These are phyloP conservation scores for Chamaecrista fasciculata DNA, from an alignment of 306 rosid species.

Conservation along the genomic window DNA sequence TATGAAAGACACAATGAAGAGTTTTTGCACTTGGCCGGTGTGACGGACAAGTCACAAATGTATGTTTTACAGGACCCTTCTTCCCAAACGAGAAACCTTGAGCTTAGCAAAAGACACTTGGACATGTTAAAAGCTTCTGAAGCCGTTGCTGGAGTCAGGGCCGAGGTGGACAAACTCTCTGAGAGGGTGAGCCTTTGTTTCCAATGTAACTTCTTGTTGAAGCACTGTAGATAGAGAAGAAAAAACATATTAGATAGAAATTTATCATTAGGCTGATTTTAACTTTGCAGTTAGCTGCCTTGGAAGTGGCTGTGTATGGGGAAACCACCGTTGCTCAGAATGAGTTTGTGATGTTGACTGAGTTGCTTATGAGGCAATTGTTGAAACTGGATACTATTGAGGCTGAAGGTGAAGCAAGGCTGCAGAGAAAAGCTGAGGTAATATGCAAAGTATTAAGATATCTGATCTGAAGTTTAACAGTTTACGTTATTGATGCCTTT, in stretches of 20 bases:
- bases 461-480: conserved; percentile 4
- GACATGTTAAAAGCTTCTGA: conserved; percentile 51
- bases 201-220: not conserved
- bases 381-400: conserved; percentile 75
- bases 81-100: conserved; percentile 47
- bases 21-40: conserved; percentile 62
- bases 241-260: not conserved
- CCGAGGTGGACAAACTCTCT: conserved; percentile 69
- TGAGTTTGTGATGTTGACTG: conserved; percentile 59
- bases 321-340: conserved; percentile 72
- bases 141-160: conserved; percentile 60
- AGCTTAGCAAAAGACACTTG: conserved; percentile 42
- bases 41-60: conserved; percentile 64
- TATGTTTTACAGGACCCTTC: conserved; percentile 53
- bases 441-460: not conserved
- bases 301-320: conserved; percentile 61
- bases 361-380: conserved; percentile 84
- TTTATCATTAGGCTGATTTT: conserved; percentile 24
- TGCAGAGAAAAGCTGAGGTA: conserved; percentile 90
- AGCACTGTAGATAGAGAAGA: not conserved
- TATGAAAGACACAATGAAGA: conserved; percentile 69
- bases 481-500: conserved; percentile 11
- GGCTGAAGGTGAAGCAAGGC: conserved; percentile 82
- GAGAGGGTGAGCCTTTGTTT: conserved; percentile 58
- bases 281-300: conserved; percentile 54